phyloP scores from a whole-genome alignment of 345 rosid species.

The Lepidium aucheri region DNA sequence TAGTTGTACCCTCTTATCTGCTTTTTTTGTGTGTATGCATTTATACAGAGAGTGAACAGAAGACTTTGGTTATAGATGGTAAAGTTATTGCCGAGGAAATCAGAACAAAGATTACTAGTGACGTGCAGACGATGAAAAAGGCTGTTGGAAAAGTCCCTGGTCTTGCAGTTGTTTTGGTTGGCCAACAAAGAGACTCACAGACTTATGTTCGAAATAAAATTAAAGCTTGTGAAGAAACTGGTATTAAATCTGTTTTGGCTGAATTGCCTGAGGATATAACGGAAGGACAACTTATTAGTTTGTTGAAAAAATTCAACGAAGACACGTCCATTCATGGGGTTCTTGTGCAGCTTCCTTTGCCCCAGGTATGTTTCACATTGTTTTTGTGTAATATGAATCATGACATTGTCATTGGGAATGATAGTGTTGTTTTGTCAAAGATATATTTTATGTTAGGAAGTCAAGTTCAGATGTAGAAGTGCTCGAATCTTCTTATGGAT shows the following conservation, averaged over 20 bases:
- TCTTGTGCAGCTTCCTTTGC: conserved; percentile 94
- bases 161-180: conserved; percentile 75
- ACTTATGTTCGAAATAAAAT: conserved; percentile 80
- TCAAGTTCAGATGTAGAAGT: neutral
- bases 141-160: conserved; percentile 69
- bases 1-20: neutral
- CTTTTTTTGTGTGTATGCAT: neutral
- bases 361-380: conserved; percentile 51
- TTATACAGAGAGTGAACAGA: conserved; percentile 35
- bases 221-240: conserved; percentile 75
- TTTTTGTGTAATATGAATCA: neutral
- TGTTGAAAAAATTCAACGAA: conserved; percentile 42
- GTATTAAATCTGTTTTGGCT: conserved; percentile 62
- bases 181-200: conserved; percentile 71
- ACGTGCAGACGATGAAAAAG: conserved; percentile 70
- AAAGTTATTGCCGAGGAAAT: conserved; percentile 72
- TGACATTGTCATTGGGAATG: neutral
- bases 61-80: conserved; percentile 59
- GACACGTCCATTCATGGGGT: conserved; percentile 75
- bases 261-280: conserved; percentile 51
- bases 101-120: conserved; percentile 42
- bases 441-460: neutral
- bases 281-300: conserved; percentile 44
- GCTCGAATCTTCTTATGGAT: neutral
- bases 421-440: neutral